These are phyloP conservation scores for Boletus rubropictus DNA, from an alignment of 768 basidiomycete genomes.

Conservation along the genomic window DNA sequence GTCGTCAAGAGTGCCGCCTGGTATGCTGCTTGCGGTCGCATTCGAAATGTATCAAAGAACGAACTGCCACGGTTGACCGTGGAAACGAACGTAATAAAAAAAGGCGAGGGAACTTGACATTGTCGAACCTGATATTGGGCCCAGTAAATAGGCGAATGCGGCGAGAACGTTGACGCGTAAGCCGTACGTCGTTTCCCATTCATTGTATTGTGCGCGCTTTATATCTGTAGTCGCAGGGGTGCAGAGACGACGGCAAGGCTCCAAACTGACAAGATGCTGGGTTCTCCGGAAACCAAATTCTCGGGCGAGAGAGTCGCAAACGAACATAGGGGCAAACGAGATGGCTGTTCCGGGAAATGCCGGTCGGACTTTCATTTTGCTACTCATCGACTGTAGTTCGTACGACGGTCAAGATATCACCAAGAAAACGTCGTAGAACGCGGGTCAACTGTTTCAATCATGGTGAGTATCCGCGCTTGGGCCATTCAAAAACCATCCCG, in stretches of 20 bases:
- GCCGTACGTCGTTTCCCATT: conserved; percentile 67
- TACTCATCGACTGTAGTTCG: conserved; percentile 4
- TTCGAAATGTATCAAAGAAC: conserved; percentile 4
- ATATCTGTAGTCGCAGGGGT: conserved; percentile 32
- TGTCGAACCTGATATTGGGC: conserved; percentile 64
- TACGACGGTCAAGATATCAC: conserved; percentile 26
- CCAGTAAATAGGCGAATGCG: conserved; percentile 59
- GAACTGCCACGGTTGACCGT: conserved; percentile 43
- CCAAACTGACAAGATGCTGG: conserved; percentile 66
- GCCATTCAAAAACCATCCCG: neutral
- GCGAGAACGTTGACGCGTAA: conserved; percentile 64
- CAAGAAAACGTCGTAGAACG: conserved; percentile 20
- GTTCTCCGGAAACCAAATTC: conserved; percentile 50
- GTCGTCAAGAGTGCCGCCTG: conserved; percentile 70
- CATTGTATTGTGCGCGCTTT: conserved; percentile 43
- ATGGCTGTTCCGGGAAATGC: conserved; percentile 39
- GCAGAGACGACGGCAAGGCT: conserved; percentile 48
- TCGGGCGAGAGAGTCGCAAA: conserved; percentile 40
- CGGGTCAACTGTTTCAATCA: conserved; percentile 23
- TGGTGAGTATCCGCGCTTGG: conserved; percentile 31
- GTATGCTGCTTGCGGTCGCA: conserved; percentile 48
- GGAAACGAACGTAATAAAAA: conserved; percentile 75
- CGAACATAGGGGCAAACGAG: conserved; percentile 30
- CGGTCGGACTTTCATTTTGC: conserved; percentile 34
- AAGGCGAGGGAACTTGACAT: too few species aligned